Conservation (phyloP, 2,329 filamentous ascomycete species). For the Phyllosticta citribraziliensis region DNA sequence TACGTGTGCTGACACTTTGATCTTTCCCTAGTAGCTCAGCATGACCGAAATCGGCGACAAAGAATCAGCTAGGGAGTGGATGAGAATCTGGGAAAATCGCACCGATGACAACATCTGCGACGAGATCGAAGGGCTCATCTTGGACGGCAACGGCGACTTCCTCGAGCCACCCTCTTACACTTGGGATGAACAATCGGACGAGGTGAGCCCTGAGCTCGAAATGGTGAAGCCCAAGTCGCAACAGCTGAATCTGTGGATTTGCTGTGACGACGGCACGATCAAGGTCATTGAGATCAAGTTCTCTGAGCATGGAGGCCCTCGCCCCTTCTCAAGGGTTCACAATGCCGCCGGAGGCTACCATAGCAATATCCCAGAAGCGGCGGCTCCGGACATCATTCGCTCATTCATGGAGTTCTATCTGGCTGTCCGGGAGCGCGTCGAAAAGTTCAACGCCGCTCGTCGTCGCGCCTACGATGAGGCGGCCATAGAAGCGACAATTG, state of each 20-base stretch:
- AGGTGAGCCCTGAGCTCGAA: neutral
- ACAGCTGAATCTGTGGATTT: neutral
- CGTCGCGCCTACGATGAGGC: neutral
- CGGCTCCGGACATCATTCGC: neutral
- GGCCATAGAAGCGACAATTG: neutral
- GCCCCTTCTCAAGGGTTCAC: no score
- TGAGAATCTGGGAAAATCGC: neutral
- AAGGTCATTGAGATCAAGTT: neutral
- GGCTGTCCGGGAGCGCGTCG: neutral
- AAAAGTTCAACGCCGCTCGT: neutral
- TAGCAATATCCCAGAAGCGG: neutral
- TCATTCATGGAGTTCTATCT: neutral
- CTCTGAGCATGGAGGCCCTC: neutral
- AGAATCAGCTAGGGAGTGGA: neutral
- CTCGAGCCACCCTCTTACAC: neutral
- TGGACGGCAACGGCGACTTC: neutral
- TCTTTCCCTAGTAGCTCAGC: neutral
- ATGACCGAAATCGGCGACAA: neutral
- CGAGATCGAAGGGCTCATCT: neutral
- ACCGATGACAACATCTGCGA: neutral
- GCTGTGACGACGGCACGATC: neutral
- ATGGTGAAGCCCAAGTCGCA: neutral
- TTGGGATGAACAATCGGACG: neutral
- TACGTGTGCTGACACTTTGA: neutral
- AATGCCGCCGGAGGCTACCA: no score